Evolutionary conservation across 495 filamentous ascomycete species (phyloP), one percentile per base, ranked within the genome.

Genomic region (Terfezia claveryi): DNA sequence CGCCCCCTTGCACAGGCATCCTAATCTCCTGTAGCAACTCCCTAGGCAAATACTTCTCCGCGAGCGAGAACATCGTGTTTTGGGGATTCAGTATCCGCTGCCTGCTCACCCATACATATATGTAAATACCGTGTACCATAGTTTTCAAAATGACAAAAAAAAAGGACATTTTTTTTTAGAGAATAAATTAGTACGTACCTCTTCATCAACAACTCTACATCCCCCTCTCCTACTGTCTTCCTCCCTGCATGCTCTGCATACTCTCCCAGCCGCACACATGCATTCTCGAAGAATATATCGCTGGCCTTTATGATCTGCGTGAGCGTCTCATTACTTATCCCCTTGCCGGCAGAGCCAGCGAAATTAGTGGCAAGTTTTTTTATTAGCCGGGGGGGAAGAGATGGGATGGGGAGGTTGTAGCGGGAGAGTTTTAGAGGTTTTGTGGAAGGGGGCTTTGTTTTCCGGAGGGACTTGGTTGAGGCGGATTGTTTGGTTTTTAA

Each of bases 221-320:
- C 87, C 54, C 72, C 79, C 63, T 92, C 86, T 54, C 91, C 82
- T 63, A 94, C 88, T 4, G 79, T 86, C 66, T 81, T 88, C 44
- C 87, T 76, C 36, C 80, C 78, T 4, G 83, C 86, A 66, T 94
- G 87, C 51, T 80, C 72, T 9, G 87, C 82, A 68, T 87, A 94
- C 2, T 74, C 78, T 4, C 75, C 76, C 56, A 94, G 70, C 62
- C 92, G 85, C 23, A 84, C 83, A 55, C 82, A 76, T 12, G 80
- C 71, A 66, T 93, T 87, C 61, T 89, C 82, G 63, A 93, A 92
- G 67, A 85, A 94, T 79, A 82, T 87, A 37, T 88, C 83, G 16
- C 81, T 82, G 14, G 85, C 84, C 61, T 83, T 79, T 64, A 80
- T 77, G 38, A 94, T 80, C 23, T 78, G 79, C 16, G 75, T 73